Evolutionary conservation across 495 filamentous ascomycete species (phyloP), one percentile per base, ranked within the genome.

Genomic region (Penicillium coprophilum): DNA sequence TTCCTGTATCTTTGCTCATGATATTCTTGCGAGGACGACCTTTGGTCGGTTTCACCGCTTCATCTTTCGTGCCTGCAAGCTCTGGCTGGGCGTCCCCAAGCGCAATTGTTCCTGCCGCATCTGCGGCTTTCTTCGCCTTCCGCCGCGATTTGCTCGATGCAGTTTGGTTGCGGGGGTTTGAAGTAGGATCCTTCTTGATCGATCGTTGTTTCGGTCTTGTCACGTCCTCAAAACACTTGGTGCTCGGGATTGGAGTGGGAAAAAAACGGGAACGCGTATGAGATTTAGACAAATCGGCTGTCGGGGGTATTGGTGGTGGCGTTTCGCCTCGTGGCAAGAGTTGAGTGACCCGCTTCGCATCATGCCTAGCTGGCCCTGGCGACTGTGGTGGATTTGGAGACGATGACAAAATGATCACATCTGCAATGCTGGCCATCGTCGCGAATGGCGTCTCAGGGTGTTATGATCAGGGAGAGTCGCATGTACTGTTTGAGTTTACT

Each of bases 351-450:
- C 20, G 62, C 31, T 50, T 54, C 20, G 56, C 20, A 44, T 59
- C 56, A 36, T 55, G 47, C 10, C 53, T 48, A 31, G 36, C 40
- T 34, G 41, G 53, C 17, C 51, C 51, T 27, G 63, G 68, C 21
- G 70, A 60, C 45, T 32, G 58, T 40, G 62, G 50, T 53, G 51
- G 54, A 34, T 62, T 67, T 23, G 78, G 76, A 7, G 77, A 76
- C 23, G 77, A 81, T 24, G 74, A 74, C 46, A 79, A 60, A 27
- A 76, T 45, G 40, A 76, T 67, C 43, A 71, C 65, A 46, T 75
- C 66, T 7, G 63, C 58, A 44, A 64, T 55, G 59, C 60, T 60
- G 47, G 49, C 45, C 72, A 75, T 77, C 48, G 56, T 72, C 57
- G 39, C 59, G 34, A 65, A 24, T 34, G 49, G 48, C 46, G 56